phyloP scores from a whole-genome alignment of 164 flowering plant species.

The Malania oleifera region DNA sequence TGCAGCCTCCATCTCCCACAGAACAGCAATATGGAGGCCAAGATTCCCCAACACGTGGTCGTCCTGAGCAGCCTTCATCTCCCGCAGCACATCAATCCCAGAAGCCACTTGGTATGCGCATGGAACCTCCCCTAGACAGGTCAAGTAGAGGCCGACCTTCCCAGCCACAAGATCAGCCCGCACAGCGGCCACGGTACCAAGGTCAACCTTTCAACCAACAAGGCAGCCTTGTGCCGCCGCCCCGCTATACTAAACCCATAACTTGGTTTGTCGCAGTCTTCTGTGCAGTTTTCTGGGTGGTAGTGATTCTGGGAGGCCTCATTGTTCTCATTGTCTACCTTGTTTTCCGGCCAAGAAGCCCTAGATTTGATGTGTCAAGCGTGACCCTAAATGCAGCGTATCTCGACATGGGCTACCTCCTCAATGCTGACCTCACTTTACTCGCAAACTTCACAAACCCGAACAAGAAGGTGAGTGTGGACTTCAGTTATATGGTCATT shows the following conservation, averaged over 20 bases:
- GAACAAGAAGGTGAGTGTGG: slow-evolving; percentile 54
- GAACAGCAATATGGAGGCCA: slow-evolving; percentile 5
- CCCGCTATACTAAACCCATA: slow-evolving; percentile 27
- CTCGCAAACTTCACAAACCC: slow-evolving; percentile 76
- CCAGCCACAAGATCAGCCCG: background rate
- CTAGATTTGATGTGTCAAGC: slow-evolving; percentile 45
- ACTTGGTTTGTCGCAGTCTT: slow-evolving; percentile 48
- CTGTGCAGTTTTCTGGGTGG: slow-evolving; percentile 54
- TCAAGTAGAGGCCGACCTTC: too few species aligned
- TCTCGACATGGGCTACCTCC: slow-evolving; percentile 61
- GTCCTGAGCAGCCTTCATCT: background rate
- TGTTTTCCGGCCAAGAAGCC: slow-evolving; percentile 54
- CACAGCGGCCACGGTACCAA: background rate
- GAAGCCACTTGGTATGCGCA: too few species aligned
- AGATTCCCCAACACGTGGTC: background rate
- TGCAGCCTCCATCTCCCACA: background rate
- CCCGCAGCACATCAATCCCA: background rate
- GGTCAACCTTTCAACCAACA: slow-evolving; percentile 2
- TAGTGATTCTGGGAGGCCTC: slow-evolving; percentile 55
- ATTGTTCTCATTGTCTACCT: slow-evolving; percentile 64
- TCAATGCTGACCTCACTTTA: slow-evolving; percentile 60
- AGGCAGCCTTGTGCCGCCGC: slow-evolving; percentile 8
- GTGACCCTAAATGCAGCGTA: slow-evolving; percentile 72
- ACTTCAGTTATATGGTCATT: slow-evolving; percentile 42
- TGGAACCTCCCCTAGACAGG: too few species aligned